phyloP scores from a whole-genome alignment of 2,329 filamentous ascomycete species.

The Parastagonospora avenae region DNA sequence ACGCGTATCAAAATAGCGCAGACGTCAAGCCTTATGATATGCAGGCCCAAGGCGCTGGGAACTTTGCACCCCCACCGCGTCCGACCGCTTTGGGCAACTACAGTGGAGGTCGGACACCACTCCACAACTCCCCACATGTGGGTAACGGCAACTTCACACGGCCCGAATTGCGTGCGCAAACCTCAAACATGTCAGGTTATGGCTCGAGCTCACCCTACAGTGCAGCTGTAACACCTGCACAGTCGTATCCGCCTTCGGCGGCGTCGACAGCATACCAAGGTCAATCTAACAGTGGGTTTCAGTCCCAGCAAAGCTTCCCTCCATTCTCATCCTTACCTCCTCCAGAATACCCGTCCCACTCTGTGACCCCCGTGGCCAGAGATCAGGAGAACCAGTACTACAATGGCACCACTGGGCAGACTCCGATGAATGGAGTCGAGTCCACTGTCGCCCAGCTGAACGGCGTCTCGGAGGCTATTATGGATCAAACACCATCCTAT shows the following conservation, averaged over 20 bases:
- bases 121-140: conserved; percentile 46
- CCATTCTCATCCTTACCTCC: conserved; percentile 64
- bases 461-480: conserved; percentile 44
- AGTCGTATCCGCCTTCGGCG: conserved; percentile 53
- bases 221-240: conserved; percentile 50
- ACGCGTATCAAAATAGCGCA: conserved; percentile 38
- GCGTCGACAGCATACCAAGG: conserved; percentile 47
- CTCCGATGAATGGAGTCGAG: conserved; percentile 46
- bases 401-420: conserved; percentile 42
- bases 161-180: conserved; percentile 44
- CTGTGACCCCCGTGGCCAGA: conserved; percentile 44
- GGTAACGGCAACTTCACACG: conserved; percentile 40
- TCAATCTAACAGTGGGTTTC: conserved; percentile 54
- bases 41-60: conserved; percentile 39
- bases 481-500: conserved; percentile 57
- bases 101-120: conserved; percentile 34
- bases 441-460: conserved; percentile 43
- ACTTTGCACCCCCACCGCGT: conserved; percentile 45
- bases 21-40: conserved; percentile 44
- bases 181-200: conserved; percentile 42
- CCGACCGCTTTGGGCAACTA: conserved; percentile 40
- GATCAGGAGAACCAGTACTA: conserved; percentile 44
- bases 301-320: conserved; percentile 65
- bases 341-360: conserved; percentile 57
- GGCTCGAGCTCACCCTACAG: conserved; percentile 43